These are phyloP conservation scores for Prunella vulgaris DNA, from an alignment of 257 asterid genomes.

Conservation along the genomic window DNA sequence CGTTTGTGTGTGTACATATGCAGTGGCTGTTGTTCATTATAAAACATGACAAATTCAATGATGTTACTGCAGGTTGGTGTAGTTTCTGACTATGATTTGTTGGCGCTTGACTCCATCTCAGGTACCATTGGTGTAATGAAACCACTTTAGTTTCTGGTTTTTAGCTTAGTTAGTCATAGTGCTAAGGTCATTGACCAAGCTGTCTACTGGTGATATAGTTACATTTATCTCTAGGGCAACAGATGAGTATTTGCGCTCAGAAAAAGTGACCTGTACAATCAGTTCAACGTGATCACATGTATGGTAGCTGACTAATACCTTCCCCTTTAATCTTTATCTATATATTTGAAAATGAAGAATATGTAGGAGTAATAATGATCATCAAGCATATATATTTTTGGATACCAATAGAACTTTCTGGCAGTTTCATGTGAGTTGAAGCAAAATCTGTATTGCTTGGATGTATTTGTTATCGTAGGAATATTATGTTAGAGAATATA, in stretches of 20 bases:
- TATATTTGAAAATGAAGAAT: constrained; percentile 5
- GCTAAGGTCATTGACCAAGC: not conserved
- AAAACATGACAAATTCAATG: constrained; percentile 12
- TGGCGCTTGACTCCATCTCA: constrained; percentile 87
- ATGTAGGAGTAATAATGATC: not conserved
- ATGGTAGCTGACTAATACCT: not conserved
- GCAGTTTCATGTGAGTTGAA: not conserved
- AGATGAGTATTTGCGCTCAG: not conserved
- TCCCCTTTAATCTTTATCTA: constrained; percentile 1
- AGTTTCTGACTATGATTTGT: constrained; percentile 84
- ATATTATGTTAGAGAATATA: not conserved
- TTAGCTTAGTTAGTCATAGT: not conserved
- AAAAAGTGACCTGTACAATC: not conserved
- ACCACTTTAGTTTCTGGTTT: not conserved
- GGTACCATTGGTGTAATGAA: constrained; percentile 41
- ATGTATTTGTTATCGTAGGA: not conserved
- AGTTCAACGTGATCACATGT: not conserved
- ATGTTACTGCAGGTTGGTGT: constrained; percentile 72
- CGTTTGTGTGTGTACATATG: not conserved
- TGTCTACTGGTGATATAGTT: not conserved
- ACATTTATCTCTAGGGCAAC: constrained; percentile 10
- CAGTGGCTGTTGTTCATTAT: not conserved
- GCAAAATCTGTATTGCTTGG: not conserved
- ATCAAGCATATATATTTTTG: not conserved
- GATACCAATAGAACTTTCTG: not conserved